phyloP scores from a whole-genome alignment of 2,329 filamentous ascomycete genomes.

The Botrytis byssoidea region DNA sequence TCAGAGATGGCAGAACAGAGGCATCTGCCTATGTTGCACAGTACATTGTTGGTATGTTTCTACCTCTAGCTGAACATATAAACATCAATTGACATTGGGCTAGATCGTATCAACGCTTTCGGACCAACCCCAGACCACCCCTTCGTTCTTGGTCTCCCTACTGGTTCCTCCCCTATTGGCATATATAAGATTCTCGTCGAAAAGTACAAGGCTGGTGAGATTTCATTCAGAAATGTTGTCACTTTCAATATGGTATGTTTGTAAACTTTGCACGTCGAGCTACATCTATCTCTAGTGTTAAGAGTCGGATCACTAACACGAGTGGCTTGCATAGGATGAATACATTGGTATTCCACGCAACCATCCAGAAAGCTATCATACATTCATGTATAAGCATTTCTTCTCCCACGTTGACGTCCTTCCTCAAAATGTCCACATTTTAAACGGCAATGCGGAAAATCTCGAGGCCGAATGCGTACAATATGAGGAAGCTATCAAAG shows the following conservation, averaged over 20 bases:
- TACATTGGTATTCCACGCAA: slow-evolving; percentile 81
- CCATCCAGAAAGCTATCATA: slow-evolving; percentile 83
- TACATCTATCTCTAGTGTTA: not conserved
- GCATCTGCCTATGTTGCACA: slow-evolving; percentile 77
- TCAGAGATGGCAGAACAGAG: slow-evolving; percentile 66
- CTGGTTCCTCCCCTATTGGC: slow-evolving; percentile 74
- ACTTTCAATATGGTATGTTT: slow-evolving; percentile 82
- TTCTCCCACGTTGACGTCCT: slow-evolving; percentile 82
- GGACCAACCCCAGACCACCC: slow-evolving; percentile 68
- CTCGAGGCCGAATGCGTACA: slow-evolving; percentile 73
- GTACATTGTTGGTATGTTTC: slow-evolving; percentile 67
- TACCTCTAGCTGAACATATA: not conserved
- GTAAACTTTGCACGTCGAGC: slow-evolving; percentile 10
- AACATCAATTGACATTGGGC: slow-evolving; percentile 1
- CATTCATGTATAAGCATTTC: slow-evolving; percentile 92
- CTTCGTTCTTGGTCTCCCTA: slow-evolving; percentile 81
- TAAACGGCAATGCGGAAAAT: slow-evolving; percentile 76
- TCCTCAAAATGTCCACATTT: slow-evolving; percentile 79
- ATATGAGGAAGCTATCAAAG: slow-evolving; percentile 76
- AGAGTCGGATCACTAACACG: slow-evolving; percentile 4
- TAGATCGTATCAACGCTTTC: slow-evolving; percentile 76
- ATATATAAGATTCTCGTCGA: slow-evolving; percentile 76
- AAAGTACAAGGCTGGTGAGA: slow-evolving; percentile 65
- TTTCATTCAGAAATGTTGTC: slow-evolving; percentile 84
- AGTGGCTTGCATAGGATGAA: slow-evolving; percentile 60